These are phyloP conservation scores for Colletotrichum sp. DNA, from an alignment of 2,329 filamentous ascomycete species.

Conservation along the genomic window DNA sequence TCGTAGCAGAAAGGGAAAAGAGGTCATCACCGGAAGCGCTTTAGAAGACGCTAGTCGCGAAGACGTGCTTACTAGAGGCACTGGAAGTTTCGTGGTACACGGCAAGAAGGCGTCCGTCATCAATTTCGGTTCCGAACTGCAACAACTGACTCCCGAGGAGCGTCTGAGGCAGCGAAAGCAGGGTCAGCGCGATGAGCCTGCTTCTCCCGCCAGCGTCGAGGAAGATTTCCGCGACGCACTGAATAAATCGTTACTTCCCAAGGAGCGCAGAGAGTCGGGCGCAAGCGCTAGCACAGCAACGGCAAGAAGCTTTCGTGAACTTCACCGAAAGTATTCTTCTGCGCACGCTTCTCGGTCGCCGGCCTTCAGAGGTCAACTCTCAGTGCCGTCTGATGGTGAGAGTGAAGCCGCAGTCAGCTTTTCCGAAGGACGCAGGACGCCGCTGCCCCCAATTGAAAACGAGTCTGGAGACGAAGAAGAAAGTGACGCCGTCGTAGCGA, in stretches of 20 bases:
- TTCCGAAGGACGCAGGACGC: slow-evolving; percentile 62
- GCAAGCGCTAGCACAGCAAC: slow-evolving; percentile 72
- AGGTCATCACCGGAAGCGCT: slow-evolving; percentile 66
- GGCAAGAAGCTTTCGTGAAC: slow-evolving; percentile 67
- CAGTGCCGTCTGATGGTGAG: slow-evolving; percentile 61
- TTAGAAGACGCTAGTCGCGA: slow-evolving; percentile 58
- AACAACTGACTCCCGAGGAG: slow-evolving; percentile 77
- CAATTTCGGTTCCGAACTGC: slow-evolving; percentile 92
- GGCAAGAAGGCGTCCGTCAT: slow-evolving; percentile 98
- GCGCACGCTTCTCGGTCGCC: slow-evolving; percentile 51
- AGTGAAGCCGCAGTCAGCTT: slow-evolving; percentile 66
- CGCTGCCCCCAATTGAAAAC: slow-evolving; percentile 56
- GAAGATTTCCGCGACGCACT: slow-evolving; percentile 56
- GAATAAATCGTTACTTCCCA: slow-evolving; percentile 45
- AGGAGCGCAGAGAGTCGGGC: slow-evolving; percentile 62
- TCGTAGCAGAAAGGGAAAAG: slow-evolving; percentile 78
- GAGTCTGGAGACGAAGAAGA: slow-evolving; percentile 32
- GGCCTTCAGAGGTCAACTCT: slow-evolving; percentile 44
- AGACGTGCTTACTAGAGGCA: slow-evolving; percentile 77
- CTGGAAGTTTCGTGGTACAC: slow-evolving; percentile 93
- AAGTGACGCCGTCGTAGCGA: neutral
- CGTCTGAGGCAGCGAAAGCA: slow-evolving; percentile 68
- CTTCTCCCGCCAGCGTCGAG: slow-evolving; percentile 39
- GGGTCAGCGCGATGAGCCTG: slow-evolving; percentile 45
- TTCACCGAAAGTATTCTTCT: slow-evolving; percentile 65